Percentiles rank a stretch among this genome's conserved stretches.
Evolutionary conservation across 345 rosid species (phyloP).

Genomic region (Salix caprea): DNA sequence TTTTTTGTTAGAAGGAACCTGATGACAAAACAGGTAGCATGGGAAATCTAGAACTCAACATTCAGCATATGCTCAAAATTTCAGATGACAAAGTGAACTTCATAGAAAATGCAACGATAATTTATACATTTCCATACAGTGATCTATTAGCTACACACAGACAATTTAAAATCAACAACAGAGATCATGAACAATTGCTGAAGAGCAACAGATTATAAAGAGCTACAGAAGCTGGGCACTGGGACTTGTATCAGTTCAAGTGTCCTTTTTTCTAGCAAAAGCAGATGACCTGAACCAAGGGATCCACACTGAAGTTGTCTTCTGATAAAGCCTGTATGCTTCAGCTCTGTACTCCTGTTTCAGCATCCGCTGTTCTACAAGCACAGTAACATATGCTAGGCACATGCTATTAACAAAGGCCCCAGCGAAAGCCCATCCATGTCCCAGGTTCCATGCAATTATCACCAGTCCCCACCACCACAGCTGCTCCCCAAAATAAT

Average conservation of each 20-base stretch:
- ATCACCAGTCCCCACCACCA: conserved; percentile 98
- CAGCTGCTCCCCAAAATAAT: conserved; percentile 88
- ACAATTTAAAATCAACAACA: neutral
- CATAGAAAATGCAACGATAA: neutral
- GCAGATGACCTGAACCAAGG: conserved; percentile 79
- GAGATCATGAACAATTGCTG: neutral
- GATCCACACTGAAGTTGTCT: conserved; percentile 82
- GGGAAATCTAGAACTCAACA: neutral
- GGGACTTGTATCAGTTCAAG: conserved; percentile 1
- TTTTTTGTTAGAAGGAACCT: no score
- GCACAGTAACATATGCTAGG: conserved; percentile 71
- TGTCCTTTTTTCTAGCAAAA: conserved; percentile 11
- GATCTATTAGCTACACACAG: conserved; percentile 1
- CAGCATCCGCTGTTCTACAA: conserved; percentile 78
- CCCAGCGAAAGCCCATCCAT: conserved; percentile 70
- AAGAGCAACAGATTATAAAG: conserved; percentile 7
- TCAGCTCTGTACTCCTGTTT: conserved; percentile 73
- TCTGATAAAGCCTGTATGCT: conserved; percentile 80
- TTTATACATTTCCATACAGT: conserved; percentile 1
- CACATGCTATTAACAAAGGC: conserved; percentile 65
- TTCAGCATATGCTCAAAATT: neutral
- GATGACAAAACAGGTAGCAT: neutral
- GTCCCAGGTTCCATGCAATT: conserved; percentile 82
- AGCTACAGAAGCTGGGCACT: neutral
- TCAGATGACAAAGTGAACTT: neutral